A percentile compares a stretch with the other conserved stretches of the same genome.
phyloP scores from a whole-genome alignment of 306 rosid species.

The Cucumis melo region DNA sequence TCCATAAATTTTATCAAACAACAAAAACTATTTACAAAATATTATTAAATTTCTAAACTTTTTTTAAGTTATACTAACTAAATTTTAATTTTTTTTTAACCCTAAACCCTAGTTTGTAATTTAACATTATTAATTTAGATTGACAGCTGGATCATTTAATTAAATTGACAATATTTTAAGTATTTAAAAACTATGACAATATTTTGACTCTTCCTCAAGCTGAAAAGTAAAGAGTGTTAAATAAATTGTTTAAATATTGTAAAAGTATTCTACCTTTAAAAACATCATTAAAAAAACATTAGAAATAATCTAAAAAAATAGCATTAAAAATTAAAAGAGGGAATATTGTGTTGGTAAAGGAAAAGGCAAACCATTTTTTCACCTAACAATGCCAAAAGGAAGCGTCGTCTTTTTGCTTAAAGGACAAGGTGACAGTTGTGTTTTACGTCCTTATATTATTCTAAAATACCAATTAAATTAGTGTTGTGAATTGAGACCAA shows the following conservation, averaged over 20 bases:
- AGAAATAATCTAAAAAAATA: not conserved
- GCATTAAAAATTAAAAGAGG: not conserved
- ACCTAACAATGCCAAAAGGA: not conserved
- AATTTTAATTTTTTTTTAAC: too few relatives aligned
- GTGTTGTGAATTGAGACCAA: too few relatives aligned
- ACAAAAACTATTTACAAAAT: too few relatives aligned
- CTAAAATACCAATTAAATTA: too few relatives aligned
- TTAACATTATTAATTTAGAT: too few relatives aligned
- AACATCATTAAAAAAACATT: not conserved
- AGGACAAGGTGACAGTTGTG: not conserved
- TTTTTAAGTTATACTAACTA: too few relatives aligned
- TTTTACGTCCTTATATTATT: too few relatives aligned
- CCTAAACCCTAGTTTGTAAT: too few relatives aligned
- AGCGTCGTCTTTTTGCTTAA: not conserved
- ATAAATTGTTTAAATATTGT: not conserved
- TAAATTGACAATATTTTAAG: too few relatives aligned
- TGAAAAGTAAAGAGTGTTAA: not conserved
- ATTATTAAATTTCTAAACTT: too few relatives aligned
- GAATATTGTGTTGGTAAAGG: not conserved
- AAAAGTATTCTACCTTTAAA: not conserved
- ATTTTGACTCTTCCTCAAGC: too few relatives aligned
- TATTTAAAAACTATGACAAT: not conserved
- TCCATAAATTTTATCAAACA: too few relatives aligned
- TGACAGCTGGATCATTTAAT: not conserved
- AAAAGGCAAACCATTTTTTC: not conserved